Percentiles rank a stretch among this genome's conserved stretches.
These are phyloP conservation scores for Globomyces sp. DNA, from an alignment of 371 early-diverging fungal genomes.

Conservation along the genomic window DNA sequence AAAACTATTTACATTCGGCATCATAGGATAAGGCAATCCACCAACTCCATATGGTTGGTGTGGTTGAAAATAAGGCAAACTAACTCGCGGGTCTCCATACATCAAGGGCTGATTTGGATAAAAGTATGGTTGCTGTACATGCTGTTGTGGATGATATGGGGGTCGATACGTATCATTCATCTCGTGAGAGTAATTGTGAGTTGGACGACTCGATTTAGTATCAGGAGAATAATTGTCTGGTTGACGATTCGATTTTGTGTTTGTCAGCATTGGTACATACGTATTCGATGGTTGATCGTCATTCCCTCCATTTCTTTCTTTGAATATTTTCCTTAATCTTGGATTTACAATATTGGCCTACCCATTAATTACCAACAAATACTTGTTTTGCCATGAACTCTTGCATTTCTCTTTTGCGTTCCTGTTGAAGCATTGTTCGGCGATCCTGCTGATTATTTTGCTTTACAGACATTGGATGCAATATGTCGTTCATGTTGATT, in stretches of 20 bases:
- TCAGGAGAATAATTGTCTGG: neutral
- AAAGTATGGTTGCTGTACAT: neutral
- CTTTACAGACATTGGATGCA: too few relatives aligned
- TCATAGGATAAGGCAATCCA: neutral
- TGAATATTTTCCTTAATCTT: conserved; percentile 4
- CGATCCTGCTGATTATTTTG: neutral
- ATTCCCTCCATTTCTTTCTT: conserved; percentile 1
- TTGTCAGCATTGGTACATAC: neutral
- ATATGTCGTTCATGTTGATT: too few relatives aligned
- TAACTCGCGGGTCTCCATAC: conserved; percentile 4
- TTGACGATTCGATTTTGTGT: neutral
- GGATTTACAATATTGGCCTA: conserved; percentile 7
- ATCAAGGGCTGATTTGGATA: neutral
- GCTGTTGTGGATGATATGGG: neutral
- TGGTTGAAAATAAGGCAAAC: neutral
- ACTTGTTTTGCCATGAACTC: conserved; percentile 3
- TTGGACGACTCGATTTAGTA: neutral
- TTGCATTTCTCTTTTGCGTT: conserved; percentile 8
- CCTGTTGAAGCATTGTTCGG: conserved; percentile 2
- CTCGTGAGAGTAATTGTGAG: neutral
- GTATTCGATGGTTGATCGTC: neutral
- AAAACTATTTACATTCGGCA: neutral
- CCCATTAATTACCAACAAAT: too few relatives aligned
- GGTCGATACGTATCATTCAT: neutral
- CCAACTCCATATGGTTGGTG: too few relatives aligned